Conservation (phyloP, 345 rosid genomes). For the Alliaria petiolata region DNA sequence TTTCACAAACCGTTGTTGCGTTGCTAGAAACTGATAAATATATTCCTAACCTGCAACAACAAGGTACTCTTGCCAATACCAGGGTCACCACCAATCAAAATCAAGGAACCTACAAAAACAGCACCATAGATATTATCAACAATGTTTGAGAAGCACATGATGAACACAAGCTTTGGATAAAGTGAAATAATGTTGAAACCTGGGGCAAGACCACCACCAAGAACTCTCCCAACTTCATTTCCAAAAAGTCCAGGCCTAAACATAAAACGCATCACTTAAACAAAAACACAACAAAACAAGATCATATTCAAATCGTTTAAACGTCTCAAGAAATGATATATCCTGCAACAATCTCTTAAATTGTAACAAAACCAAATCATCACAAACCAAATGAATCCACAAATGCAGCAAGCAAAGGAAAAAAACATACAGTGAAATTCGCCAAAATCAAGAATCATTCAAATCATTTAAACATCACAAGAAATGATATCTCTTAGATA, state of each 20-base stretch:
- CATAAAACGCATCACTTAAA: slow-evolving; percentile 17
- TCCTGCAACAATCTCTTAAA: too few species aligned
- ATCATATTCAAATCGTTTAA: too few species aligned
- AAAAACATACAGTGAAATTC: too few species aligned
- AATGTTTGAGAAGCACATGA: background rate
- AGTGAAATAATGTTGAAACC: slow-evolving; percentile 36
- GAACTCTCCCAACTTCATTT: slow-evolving; percentile 79
- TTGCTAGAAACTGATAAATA: background rate
- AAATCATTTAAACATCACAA: background rate
- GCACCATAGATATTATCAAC: background rate
- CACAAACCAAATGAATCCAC: too few species aligned
- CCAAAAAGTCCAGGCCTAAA: slow-evolving; percentile 76
- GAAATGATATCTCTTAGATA: background rate
- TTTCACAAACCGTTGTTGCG: background rate
- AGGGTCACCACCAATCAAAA: slow-evolving; percentile 93
- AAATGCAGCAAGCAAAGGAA: too few species aligned
- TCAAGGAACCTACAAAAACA: slow-evolving; percentile 62
- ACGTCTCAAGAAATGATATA: too few species aligned
- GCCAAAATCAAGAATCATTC: background rate
- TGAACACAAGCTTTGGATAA: background rate
- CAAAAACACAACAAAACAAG: background rate
- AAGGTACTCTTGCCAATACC: slow-evolving; percentile 98
- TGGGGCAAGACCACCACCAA: slow-evolving; percentile 98
- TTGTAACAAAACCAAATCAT: too few species aligned
- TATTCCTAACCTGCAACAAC: slow-evolving; percentile 63